phyloP scores from a whole-genome alignment of 768 basidiomycete species.

The Leccinum variicolor region DNA sequence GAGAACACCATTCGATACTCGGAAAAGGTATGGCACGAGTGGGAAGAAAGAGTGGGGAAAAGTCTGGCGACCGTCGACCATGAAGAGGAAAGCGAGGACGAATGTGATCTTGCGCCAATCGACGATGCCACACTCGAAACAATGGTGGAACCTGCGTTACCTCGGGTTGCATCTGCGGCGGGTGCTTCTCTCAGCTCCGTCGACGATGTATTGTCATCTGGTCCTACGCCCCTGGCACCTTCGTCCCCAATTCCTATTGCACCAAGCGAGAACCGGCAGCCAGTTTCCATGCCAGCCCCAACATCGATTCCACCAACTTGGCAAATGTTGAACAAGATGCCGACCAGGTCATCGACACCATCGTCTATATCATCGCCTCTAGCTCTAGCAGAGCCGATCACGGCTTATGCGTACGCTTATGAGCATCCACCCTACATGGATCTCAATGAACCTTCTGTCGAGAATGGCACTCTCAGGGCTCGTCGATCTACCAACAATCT shows the following conservation, averaged over 20 bases:
- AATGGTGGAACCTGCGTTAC: slow-evolving; percentile 16
- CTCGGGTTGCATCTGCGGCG: slow-evolving; percentile 14
- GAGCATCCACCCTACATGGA: slow-evolving; percentile 63
- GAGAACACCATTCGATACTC: slow-evolving; percentile 96
- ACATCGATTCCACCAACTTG: slow-evolving; percentile 46
- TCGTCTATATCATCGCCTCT: slow-evolving; percentile 87
- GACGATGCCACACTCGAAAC: slow-evolving; percentile 22
- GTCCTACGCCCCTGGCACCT: slow-evolving; percentile 70
- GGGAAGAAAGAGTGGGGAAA: slow-evolving; percentile 85
- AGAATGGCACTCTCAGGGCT: slow-evolving; percentile 48
- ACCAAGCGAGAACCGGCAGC: slow-evolving; percentile 23
- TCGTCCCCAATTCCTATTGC: slow-evolving; percentile 35
- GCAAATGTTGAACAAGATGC: slow-evolving; percentile 42
- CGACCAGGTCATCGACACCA: slow-evolving; percentile 83
- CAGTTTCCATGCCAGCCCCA: slow-evolving; percentile 33
- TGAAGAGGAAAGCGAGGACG: slow-evolving; percentile 48
- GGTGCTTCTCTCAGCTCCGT: slow-evolving; percentile 17
- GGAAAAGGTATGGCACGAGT: slow-evolving; percentile 96
- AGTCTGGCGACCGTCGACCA: slow-evolving; percentile 56
- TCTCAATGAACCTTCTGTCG: slow-evolving; percentile 49
- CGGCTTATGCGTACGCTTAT: slow-evolving; percentile 61
- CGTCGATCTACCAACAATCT: slow-evolving; percentile 67
- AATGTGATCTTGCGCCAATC: slow-evolving; percentile 38
- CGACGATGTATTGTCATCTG: slow-evolving; percentile 40
- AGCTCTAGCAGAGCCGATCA: slow-evolving; percentile 80